These are phyloP conservation scores for Circinella minor DNA, from an alignment of 371 early-diverging fungal genomes.

Conservation along the genomic window DNA sequence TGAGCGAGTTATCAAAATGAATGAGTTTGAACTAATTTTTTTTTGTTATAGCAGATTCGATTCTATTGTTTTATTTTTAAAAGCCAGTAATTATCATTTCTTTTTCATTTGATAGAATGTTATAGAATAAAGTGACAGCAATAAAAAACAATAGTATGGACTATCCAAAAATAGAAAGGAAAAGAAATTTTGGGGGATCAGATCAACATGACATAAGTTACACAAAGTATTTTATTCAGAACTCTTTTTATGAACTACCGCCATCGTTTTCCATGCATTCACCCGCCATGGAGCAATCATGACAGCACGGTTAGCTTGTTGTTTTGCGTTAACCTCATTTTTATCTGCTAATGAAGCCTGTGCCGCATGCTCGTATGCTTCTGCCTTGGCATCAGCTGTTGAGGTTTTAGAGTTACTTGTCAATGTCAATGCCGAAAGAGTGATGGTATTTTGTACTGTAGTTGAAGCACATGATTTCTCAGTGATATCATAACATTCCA, in stretches of 20 bases:
- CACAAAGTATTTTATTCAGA: background rate
- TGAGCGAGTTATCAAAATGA: too few species aligned
- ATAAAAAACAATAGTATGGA: too few species aligned
- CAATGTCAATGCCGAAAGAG: constrained; percentile 35
- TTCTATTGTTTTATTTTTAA: too few species aligned
- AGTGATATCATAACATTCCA: constrained; percentile 6
- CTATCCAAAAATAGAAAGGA: too few species aligned
- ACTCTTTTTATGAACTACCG: constrained; percentile 6
- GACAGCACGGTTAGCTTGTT: constrained; percentile 56
- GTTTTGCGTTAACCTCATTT: constrained; percentile 11
- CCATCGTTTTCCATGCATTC: constrained; percentile 48
- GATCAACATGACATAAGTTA: too few species aligned
- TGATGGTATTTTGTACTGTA: constrained; percentile 20
- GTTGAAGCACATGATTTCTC: constrained; percentile 12
- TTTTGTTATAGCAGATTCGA: too few species aligned
- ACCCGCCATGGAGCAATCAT: constrained; percentile 60
- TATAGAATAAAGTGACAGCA: too few species aligned
- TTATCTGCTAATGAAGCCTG: constrained; percentile 11
- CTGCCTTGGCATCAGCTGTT: constrained; percentile 39
- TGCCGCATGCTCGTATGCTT: constrained; percentile 48
- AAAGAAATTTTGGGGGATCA: too few species aligned
- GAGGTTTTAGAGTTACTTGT: constrained; percentile 22
- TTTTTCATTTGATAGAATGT: too few species aligned
- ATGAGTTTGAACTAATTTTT: too few species aligned
- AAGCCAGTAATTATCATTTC: too few species aligned